Evolutionary conservation across 495 filamentous ascomycete species (phyloP).

Genomic region (Glonium stellatum): DNA sequence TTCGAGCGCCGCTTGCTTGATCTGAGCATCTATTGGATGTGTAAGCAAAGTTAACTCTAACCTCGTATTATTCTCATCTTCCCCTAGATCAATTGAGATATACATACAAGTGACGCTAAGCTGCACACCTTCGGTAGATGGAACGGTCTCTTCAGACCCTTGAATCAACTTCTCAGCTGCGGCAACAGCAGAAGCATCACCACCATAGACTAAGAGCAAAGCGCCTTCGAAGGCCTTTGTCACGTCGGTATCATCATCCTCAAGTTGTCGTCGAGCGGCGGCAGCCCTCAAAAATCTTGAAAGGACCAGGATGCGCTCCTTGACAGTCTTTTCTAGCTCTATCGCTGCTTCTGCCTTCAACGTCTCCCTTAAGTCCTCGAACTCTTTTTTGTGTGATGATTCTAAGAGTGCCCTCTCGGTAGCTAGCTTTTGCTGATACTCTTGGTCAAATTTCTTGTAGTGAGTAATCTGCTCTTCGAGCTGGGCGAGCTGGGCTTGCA

Average conservation of each 20-base stretch:
- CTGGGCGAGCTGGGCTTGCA: conserved; percentile 66
- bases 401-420: conserved; percentile 67
- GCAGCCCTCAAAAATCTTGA: conserved; percentile 45
- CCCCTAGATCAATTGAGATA: conserved; percentile 9
- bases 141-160: conserved; percentile 66
- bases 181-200: conserved; percentile 70
- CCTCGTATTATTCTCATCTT: conserved; percentile 9
- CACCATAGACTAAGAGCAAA: conserved; percentile 80
- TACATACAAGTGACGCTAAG: conserved; percentile 73
- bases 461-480: conserved; percentile 76
- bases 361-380: conserved; percentile 57
- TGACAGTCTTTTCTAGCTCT: conserved; percentile 48
- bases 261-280: conserved; percentile 53
- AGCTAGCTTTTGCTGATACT: conserved; percentile 61
- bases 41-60: not conserved
- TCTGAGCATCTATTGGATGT: conserved; percentile 50
- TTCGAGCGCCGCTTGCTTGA: conserved; percentile 55
- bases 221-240: conserved; percentile 84
- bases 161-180: conserved; percentile 80
- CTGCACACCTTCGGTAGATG: conserved; percentile 53
- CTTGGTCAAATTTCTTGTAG: conserved; percentile 74
- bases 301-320: conserved; percentile 41
- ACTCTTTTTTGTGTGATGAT: conserved; percentile 60
- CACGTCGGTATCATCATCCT: conserved; percentile 60
- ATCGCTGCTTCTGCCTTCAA: conserved; percentile 48